Conservation (phyloP, 2,329 filamentous ascomycete genomes). For the Colletotrichum shisoi region DNA sequence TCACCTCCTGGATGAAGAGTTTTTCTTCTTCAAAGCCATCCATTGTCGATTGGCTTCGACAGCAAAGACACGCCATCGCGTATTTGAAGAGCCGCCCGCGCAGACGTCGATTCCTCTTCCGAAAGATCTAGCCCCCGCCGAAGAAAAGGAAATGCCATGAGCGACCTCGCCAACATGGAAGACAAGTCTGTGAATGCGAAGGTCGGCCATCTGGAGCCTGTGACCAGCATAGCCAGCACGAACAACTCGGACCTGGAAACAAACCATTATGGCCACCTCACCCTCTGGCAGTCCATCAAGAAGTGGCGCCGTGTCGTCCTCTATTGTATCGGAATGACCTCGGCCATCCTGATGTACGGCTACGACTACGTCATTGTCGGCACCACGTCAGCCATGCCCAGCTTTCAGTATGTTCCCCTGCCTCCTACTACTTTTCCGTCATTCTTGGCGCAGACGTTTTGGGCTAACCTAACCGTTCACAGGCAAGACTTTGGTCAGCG, state of each 20-base stretch:
- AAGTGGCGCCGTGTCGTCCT: conserved; percentile 43
- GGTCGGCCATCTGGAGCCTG: conserved; percentile 12
- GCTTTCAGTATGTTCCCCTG: conserved; percentile 42
- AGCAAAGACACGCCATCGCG: conserved; percentile 9
- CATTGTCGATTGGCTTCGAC: not conserved
- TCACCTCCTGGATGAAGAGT: conserved; percentile 6
- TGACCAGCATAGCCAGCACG: conserved; percentile 27
- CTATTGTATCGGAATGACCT: conserved; percentile 44
- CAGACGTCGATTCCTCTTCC: not conserved
- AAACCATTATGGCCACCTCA: conserved; percentile 38
- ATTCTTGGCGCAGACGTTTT: too few relatives aligned
- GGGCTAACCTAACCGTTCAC: conserved; percentile 7
- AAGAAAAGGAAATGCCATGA: conserved; percentile 26
- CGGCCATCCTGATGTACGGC: conserved; percentile 44
- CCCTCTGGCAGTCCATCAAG: conserved; percentile 42
- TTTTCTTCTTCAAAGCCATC: not conserved
- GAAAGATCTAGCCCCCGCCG: not conserved
- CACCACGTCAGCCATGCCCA: conserved; percentile 46
- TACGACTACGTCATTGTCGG: conserved; percentile 47
- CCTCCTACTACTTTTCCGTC: not conserved
- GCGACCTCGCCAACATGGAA: conserved; percentile 16
- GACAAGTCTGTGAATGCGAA: conserved; percentile 18
- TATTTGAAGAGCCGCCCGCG: not conserved
- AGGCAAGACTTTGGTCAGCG: conserved; percentile 49
- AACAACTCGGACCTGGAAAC: conserved; percentile 24